Percentiles rank a stretch among this genome's conserved stretches.
These are phyloP conservation scores for Corymbia calophylla DNA, from an alignment of 441 rosid species.

Conservation along the genomic window DNA sequence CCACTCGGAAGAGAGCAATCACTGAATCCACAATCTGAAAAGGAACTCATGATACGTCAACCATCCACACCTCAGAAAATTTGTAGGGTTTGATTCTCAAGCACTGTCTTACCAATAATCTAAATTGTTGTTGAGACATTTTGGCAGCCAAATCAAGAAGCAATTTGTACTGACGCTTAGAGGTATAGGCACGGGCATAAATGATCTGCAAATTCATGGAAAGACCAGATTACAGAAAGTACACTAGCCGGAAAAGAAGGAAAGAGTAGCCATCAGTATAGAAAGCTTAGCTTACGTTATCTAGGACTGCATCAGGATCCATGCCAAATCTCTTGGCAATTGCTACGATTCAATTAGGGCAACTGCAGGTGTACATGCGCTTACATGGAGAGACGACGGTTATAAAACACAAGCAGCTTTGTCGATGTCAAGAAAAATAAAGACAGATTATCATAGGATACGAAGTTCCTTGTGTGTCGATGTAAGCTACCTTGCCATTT, in stretches of 20 bases:
- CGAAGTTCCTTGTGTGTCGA: constrained; percentile 93
- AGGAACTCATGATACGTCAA: background rate
- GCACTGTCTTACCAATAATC: constrained; percentile 47
- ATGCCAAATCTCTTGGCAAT: constrained; percentile 96
- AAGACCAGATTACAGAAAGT: constrained; percentile 1
- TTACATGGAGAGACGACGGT: rapidly evolving
- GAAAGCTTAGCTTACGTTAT: constrained; percentile 46
- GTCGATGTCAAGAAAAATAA: background rate
- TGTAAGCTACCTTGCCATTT: constrained; percentile 89
- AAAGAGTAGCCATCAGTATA: background rate
- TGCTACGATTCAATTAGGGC: constrained; percentile 77
- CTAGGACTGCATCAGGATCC: constrained; percentile 96
- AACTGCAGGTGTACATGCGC: constrained; percentile 28
- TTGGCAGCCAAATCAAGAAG: constrained; percentile 94
- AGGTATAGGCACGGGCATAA: constrained; percentile 81
- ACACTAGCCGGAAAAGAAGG: background rate
- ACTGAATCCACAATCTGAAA: background rate
- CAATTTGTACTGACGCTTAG: constrained; percentile 86
- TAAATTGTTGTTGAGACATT: constrained; percentile 94
- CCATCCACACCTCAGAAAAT: background rate
- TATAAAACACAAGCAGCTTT: background rate
- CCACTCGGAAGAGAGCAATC: constrained; percentile 52
- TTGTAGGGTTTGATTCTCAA: background rate
- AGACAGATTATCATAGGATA: constrained; percentile 27
- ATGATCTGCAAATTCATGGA: constrained; percentile 47